Conservation (phyloP, 768 basidiomycete genomes). For the Tulasnella sp. region DNA sequence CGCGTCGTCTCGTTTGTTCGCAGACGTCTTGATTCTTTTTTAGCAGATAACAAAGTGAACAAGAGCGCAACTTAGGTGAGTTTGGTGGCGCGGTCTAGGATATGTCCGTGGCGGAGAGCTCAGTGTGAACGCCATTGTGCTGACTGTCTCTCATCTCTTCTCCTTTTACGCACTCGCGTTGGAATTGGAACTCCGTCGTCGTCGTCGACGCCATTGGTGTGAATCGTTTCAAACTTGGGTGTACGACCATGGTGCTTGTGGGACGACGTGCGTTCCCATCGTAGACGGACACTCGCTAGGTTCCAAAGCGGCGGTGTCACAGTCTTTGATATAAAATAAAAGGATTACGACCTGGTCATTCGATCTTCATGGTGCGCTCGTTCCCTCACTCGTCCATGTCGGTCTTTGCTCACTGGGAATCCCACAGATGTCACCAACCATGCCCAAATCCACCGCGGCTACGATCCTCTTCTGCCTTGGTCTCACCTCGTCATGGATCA, state of each 20-base stretch:
- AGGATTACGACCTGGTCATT: not conserved
- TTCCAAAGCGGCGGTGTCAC: not conserved
- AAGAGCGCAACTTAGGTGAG: conserved; percentile 5
- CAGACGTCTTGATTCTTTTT: not conserved
- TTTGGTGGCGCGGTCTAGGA: not conserved
- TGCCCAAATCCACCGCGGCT: not conserved
- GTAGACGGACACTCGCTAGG: not conserved
- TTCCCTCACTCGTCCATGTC: not conserved
- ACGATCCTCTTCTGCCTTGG: not conserved
- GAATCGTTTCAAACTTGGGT: not conserved
- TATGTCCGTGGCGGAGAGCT: not conserved
- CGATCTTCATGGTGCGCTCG: not conserved
- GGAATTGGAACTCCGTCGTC: not conserved
- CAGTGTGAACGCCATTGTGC: not conserved
- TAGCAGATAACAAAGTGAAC: not conserved
- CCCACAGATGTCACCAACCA: not conserved
- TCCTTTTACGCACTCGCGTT: not conserved
- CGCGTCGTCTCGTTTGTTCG: conserved; percentile 1
- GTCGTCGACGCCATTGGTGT: not conserved
- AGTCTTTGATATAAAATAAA: not conserved
- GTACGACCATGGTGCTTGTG: not conserved
- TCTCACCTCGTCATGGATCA: not conserved
- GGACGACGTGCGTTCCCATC: not conserved
- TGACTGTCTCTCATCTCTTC: not conserved
- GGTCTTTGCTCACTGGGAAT: not conserved